phyloP scores from a whole-genome alignment of 2,329 filamentous ascomycete genomes.

The Leptosphaerulina australis region DNA sequence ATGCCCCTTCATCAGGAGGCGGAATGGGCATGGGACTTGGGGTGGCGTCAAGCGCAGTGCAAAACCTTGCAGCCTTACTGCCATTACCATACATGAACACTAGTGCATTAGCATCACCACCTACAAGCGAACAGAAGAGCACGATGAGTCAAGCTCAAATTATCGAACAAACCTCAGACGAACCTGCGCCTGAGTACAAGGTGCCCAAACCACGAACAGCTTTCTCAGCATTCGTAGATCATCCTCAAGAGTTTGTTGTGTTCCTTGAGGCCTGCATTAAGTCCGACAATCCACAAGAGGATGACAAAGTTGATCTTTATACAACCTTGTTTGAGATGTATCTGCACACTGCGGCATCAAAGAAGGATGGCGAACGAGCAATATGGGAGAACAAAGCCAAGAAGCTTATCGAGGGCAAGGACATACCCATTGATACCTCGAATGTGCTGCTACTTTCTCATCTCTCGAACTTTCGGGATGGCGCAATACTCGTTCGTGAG shows the following conservation, averaged over 20 bases:
- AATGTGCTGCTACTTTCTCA: slow-evolving; percentile 93
- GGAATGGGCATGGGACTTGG: slow-evolving; percentile 48
- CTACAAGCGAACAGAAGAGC: slow-evolving; percentile 58
- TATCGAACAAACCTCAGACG: slow-evolving; percentile 59
- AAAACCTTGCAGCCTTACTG: slow-evolving; percentile 82
- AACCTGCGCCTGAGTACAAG: slow-evolving; percentile 67
- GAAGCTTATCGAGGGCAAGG: slow-evolving; percentile 79
- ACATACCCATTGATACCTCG: slow-evolving; percentile 86
- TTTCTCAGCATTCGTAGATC: slow-evolving; percentile 96
- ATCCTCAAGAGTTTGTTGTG: slow-evolving; percentile 85
- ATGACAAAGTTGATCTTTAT: slow-evolving; percentile 83
- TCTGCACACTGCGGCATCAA: slow-evolving; percentile 80
- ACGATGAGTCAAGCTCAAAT: slow-evolving; percentile 62
- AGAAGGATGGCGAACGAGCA: slow-evolving; percentile 71
- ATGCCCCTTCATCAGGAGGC: slow-evolving; percentile 54
- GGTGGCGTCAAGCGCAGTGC: slow-evolving; percentile 74
- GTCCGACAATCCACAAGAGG: slow-evolving; percentile 71
- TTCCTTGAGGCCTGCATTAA: slow-evolving; percentile 89
- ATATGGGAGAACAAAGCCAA: slow-evolving; percentile 93
- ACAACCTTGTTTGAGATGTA: slow-evolving; percentile 99
- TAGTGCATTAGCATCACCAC: slow-evolving; percentile 61
- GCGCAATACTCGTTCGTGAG: slow-evolving; percentile 90
- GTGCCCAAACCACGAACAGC: slow-evolving; percentile 84
- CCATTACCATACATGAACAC: slow-evolving; percentile 85
- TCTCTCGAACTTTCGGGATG: slow-evolving; percentile 85